Percentiles rank a stretch among this genome's conserved stretches.
phyloP scores from a whole-genome alignment of 176 grass and related monocot species.

The Ensete ventricosum region DNA sequence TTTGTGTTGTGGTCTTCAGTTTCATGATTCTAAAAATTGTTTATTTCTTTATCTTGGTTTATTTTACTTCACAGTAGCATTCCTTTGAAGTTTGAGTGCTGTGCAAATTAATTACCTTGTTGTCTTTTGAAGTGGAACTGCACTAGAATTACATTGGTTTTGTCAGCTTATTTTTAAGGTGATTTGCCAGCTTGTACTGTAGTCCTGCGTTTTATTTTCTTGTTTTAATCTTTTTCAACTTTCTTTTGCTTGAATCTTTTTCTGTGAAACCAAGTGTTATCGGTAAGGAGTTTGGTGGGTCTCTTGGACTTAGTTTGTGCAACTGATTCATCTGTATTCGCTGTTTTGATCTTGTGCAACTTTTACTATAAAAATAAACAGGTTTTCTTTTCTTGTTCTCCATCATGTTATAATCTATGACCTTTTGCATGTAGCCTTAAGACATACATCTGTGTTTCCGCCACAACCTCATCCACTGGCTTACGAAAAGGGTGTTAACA shows the following conservation, averaged over 20 bases:
- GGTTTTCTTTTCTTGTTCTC: not conserved
- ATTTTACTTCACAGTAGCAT: not conserved
- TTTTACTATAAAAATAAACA: not conserved
- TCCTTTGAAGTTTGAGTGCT: not conserved
- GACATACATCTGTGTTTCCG: constrained; percentile 82
- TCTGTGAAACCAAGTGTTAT: no score
- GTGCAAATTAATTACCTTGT: not conserved
- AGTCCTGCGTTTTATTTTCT: not conserved
- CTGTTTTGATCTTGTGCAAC: not conserved
- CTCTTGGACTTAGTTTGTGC: not conserved
- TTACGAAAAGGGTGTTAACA: constrained; percentile 52
- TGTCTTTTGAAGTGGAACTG: not conserved
- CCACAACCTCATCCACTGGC: constrained; percentile 81
- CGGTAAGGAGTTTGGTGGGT: no score
- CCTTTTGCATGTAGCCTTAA: constrained; percentile 40
- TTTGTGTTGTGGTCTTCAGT: not conserved
- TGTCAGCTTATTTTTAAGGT: not conserved
- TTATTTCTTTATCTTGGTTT: not conserved
- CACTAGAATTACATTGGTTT: not conserved
- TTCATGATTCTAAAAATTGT: not conserved
- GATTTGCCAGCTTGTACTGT: not conserved
- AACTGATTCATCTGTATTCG: not conserved
- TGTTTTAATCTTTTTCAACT: not conserved
- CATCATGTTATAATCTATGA: not conserved
- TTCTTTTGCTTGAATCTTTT: no score